These are phyloP conservation scores for Geranomyces michiganensis DNA, from an alignment of 192 early-diverging fungal genomes.

Conservation along the genomic window DNA sequence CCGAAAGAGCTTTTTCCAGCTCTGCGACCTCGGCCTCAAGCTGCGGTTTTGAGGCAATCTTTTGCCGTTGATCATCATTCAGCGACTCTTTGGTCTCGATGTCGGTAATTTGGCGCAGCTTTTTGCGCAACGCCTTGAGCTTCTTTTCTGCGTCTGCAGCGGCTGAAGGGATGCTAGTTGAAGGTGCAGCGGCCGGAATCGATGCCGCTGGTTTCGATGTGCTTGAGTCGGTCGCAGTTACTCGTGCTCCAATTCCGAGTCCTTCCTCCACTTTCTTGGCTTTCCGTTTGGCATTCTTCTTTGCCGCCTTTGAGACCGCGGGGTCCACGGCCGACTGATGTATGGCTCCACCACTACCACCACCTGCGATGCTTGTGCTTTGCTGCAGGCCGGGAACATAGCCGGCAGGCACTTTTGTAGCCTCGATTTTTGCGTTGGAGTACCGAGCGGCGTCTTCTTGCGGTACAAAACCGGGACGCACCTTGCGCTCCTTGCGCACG, in stretches of 20 bases:
- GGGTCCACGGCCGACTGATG: neutral
- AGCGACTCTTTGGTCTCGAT: conserved; percentile 57
- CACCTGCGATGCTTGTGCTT: neutral
- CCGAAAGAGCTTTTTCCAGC: conserved; percentile 27
- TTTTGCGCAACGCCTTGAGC: conserved; percentile 68
- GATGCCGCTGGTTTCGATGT: neutral
- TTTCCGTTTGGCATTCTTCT: conserved; percentile 39
- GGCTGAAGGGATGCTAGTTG: neutral
- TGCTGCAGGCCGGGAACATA: conserved; percentile 39
- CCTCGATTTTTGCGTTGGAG: conserved; percentile 58
- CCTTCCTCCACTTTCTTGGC: conserved; percentile 31
- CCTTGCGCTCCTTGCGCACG: conserved; percentile 67
- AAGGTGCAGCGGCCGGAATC: neutral
- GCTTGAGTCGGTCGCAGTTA: neutral
- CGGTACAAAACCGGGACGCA: conserved; percentile 71
- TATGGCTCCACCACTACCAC: neutral
- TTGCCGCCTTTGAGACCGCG: conserved; percentile 29
- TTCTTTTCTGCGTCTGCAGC: conserved; percentile 48
- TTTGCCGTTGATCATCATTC: conserved; percentile 63
- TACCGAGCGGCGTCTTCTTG: conserved; percentile 67
- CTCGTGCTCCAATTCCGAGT: neutral
- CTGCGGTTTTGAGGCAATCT: conserved; percentile 56
- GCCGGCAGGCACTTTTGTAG: conserved; percentile 37
- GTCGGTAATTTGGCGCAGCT: conserved; percentile 67
- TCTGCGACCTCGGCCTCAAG: conserved; percentile 46